Conservation (phyloP, 768 basidiomycete genomes). For the Podaxis sp. region DNA sequence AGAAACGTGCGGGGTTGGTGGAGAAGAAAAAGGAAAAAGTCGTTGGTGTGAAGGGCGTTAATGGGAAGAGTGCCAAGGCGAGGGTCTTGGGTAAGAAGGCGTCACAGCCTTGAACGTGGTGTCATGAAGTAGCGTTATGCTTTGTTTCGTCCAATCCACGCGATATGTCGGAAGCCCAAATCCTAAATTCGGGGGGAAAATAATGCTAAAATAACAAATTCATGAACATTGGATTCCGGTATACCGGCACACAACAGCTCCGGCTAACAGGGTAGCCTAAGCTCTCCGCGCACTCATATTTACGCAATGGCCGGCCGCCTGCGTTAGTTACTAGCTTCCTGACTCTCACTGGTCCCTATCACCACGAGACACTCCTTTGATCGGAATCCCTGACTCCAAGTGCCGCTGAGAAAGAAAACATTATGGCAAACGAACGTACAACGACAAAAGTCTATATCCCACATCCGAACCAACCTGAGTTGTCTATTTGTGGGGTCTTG, state of each 20-base stretch:
- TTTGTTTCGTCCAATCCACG: no score
- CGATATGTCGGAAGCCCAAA: no score
- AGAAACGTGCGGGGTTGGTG: slow-evolving; percentile 39
- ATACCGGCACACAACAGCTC: neutral
- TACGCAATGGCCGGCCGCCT: no score
- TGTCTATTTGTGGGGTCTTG: slow-evolving; percentile 52
- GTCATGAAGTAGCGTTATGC: no score
- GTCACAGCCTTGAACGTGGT: slow-evolving; percentile 23
- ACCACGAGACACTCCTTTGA: no score
- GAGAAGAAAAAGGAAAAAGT: slow-evolving; percentile 58
- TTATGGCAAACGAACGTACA: slow-evolving; percentile 23
- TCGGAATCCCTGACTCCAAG: no score
- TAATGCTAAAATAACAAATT: neutral
- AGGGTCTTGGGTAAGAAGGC: slow-evolving; percentile 50
- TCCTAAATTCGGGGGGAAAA: no score
- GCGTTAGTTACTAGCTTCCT: no score
- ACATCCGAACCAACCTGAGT: slow-evolving; percentile 37
- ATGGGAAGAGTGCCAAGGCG: slow-evolving; percentile 47
- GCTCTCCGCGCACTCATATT: no score
- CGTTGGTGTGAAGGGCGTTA: slow-evolving; percentile 25
- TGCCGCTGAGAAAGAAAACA: neutral
- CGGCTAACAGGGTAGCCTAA: neutral
- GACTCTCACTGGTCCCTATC: no score
- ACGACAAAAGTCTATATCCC: slow-evolving; percentile 53
- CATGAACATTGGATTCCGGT: neutral